Evolutionary conservation across 208 protist species (phyloP).

Genomic region (Strigomonas culicis): DNA sequence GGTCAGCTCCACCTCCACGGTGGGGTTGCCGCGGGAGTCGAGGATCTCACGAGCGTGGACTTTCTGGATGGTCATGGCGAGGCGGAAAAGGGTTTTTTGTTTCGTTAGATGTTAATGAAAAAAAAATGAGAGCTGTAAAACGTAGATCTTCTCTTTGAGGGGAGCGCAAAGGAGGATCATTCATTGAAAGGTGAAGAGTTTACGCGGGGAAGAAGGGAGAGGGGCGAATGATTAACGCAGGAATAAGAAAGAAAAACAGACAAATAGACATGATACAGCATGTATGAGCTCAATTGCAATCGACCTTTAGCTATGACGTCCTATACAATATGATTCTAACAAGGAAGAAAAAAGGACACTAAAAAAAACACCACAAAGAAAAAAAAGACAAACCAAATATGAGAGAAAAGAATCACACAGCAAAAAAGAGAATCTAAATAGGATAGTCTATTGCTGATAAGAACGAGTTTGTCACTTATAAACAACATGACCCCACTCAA

Average conservation of each 20-base stretch:
- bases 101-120: too few relatives aligned
- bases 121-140: neutral
- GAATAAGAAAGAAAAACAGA: too few relatives aligned
- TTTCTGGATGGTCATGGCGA: constrained; percentile 77
- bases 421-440: constrained; percentile 2
- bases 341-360: neutral
- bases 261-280: too few relatives aligned
- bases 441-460: too few relatives aligned
- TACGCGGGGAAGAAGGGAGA: neutral
- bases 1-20: constrained; percentile 96
- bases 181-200: neutral
- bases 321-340: too few relatives aligned
- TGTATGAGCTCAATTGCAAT: too few relatives aligned
- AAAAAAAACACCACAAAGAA: neutral
- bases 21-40: constrained; percentile 90
- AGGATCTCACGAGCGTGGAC: constrained; percentile 86
- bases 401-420: neutral
- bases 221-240: too few relatives aligned
- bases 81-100: neutral
- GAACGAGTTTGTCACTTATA: too few relatives aligned
- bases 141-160: neutral
- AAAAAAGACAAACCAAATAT: neutral
- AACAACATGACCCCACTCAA: too few relatives aligned
- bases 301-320: too few relatives aligned
- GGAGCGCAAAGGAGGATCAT: neutral